phyloP scores from a whole-genome alignment of 805 yeast genomes.

The Teunomyces tritomae region DNA sequence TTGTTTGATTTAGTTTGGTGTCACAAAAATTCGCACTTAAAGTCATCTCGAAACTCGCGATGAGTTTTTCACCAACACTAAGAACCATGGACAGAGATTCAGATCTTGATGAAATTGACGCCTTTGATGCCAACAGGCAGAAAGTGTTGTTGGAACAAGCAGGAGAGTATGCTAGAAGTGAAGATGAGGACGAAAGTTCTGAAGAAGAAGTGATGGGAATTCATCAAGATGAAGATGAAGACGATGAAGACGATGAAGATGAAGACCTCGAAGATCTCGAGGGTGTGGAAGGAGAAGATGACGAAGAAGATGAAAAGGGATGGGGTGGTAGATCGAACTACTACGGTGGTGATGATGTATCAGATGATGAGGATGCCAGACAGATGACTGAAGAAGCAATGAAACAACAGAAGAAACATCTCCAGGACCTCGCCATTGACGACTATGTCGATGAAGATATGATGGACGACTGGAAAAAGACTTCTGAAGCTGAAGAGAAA shows the following conservation, averaged over 20 bases:
- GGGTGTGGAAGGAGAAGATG: slow-evolving; percentile 28
- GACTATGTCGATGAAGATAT: slow-evolving; percentile 66
- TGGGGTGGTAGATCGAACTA: slow-evolving; percentile 48
- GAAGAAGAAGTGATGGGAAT: slow-evolving; percentile 58
- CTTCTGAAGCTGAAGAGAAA: slow-evolving; percentile 44
- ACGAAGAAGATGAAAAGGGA: slow-evolving; percentile 26
- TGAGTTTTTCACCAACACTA: not conserved
- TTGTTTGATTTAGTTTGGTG: not conserved
- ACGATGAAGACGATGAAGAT: slow-evolving; percentile 49
- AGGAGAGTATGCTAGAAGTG: slow-evolving; percentile 37
- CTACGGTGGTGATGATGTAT: slow-evolving; percentile 58
- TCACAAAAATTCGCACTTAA: not conserved
- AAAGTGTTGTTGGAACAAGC: slow-evolving; percentile 56
- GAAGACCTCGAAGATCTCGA: slow-evolving; percentile 45
- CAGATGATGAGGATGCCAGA: slow-evolving; percentile 73
- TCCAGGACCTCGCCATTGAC: slow-evolving; percentile 64
- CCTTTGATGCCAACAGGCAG: slow-evolving; percentile 60
- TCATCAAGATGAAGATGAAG: slow-evolving; percentile 40
- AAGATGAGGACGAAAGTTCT: slow-evolving; percentile 37
- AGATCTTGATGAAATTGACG: slow-evolving; percentile 60
- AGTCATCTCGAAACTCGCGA: slow-evolving; percentile 2
- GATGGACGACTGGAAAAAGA: slow-evolving; percentile 74
- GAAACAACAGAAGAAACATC: slow-evolving; percentile 71
- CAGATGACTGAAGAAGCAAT: slow-evolving; percentile 85
- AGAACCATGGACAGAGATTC: not conserved